These are phyloP conservation scores for Pisolithus albus DNA, from an alignment of 768 basidiomycete genomes.

Conservation along the genomic window DNA sequence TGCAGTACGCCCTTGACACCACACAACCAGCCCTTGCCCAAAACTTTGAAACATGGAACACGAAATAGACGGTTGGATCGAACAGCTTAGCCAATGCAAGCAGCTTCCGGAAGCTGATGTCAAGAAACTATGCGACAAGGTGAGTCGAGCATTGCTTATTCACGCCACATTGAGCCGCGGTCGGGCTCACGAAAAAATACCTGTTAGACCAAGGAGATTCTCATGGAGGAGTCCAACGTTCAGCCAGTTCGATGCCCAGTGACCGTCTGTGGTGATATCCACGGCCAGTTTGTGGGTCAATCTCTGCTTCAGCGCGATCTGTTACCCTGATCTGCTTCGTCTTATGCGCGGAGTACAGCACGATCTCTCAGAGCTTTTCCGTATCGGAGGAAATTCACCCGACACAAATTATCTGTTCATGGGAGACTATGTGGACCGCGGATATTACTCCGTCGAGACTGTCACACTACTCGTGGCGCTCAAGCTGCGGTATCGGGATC, in stretches of 20 bases:
- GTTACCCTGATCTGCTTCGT: conserved; percentile 17
- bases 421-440: conserved; percentile 99
- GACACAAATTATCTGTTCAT: conserved; percentile 99
- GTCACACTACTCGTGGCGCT: conserved; percentile 95
- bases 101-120: conserved; percentile 93
- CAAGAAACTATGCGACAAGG: conserved; percentile 99
- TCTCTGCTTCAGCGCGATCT: conserved; percentile 13
- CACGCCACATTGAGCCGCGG: neutral
- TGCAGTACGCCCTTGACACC: conserved; percentile 21
- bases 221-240: conserved; percentile 99
- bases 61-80: conserved; percentile 96
- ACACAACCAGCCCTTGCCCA: conserved; percentile 6
- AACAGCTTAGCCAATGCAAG: conserved; percentile 95
- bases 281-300: conserved; percentile 95
- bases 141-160: conserved; percentile 34
- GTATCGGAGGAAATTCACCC: conserved; percentile 97
- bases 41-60: conserved; percentile 34
- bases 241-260: conserved; percentile 98
- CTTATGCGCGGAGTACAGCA: conserved; percentile 52
- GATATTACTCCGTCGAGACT: conserved; percentile 99
- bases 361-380: conserved; percentile 97
- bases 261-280: conserved; percentile 99
- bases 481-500: conserved; percentile 96
- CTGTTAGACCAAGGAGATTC: conserved; percentile 86
- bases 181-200: conserved; percentile 14